Evolutionary conservation across 306 rosid species (phyloP).

Genomic region (Inga laurina): DNA sequence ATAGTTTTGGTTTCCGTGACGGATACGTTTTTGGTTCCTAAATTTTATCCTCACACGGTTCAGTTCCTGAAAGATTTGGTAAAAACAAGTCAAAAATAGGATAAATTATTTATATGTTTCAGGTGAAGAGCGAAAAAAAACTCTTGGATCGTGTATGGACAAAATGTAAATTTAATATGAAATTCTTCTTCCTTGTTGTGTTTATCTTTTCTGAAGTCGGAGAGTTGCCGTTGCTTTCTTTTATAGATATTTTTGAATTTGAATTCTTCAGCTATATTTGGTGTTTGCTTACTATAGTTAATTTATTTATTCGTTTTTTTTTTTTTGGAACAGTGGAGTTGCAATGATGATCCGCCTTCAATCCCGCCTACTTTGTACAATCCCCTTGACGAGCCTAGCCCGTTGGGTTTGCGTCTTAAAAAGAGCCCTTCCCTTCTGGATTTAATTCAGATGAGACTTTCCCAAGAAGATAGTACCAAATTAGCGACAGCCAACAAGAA

Average conservation of each 20-base stretch:
- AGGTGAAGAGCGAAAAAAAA: background rate
- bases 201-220: background rate
- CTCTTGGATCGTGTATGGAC: background rate
- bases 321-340: slow-evolving; percentile 30
- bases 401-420: slow-evolving; percentile 74
- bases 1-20: background rate
- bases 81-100: background rate
- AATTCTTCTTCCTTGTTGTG: background rate
- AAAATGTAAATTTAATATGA: background rate
- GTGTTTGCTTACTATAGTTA: background rate
- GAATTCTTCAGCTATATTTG: background rate
- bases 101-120: background rate
- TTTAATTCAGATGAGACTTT: slow-evolving; percentile 82
- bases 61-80: background rate
- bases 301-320: background rate
- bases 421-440: slow-evolving; percentile 87
- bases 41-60: background rate
- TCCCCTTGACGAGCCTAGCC: slow-evolving; percentile 84
- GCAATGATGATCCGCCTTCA: slow-evolving; percentile 29
- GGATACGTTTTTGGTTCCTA: background rate
- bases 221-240: background rate
- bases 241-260: background rate
- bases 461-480: slow-evolving; percentile 43
- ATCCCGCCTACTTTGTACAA: slow-evolving; percentile 37
- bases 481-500: slow-evolving; percentile 38